phyloP scores from a whole-genome alignment of 192 early-diverging fungal genomes.

The Coemansia sp. region DNA sequence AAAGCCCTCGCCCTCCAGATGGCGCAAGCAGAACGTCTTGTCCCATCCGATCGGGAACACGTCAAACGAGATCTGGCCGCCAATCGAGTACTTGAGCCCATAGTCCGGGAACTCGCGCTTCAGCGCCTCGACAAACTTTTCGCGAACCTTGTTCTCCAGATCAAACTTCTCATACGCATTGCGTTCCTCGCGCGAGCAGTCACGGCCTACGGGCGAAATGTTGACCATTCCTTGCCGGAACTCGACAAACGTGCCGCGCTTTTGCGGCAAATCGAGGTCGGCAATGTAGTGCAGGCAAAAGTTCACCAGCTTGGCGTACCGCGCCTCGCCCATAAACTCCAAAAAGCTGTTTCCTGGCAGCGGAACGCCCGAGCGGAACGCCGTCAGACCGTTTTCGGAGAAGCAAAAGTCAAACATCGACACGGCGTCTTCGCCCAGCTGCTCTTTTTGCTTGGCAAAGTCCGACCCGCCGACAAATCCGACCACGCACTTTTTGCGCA shows the following conservation, averaged over 20 bases:
- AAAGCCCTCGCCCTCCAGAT: slow-evolving; percentile 84
- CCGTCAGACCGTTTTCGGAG: slow-evolving; percentile 96
- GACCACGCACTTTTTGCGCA: slow-evolving; percentile 87
- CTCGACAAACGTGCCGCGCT: slow-evolving; percentile 97
- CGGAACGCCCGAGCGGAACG: slow-evolving; percentile 75
- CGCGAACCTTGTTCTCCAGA: slow-evolving; percentile 78
- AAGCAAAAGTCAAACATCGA: slow-evolving; percentile 93
- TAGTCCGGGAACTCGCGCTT: slow-evolving; percentile 82
- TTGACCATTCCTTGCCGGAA: slow-evolving; percentile 99
- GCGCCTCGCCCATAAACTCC: slow-evolving; percentile 85
- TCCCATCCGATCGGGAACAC: slow-evolving; percentile 99
- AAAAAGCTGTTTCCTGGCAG: slow-evolving; percentile 79
- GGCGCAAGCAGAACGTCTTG: slow-evolving; percentile 96
- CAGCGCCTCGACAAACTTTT: slow-evolving; percentile 81
- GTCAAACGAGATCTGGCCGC: slow-evolving; percentile 99
- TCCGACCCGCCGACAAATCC: slow-evolving; percentile 98
- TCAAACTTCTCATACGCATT: slow-evolving; percentile 92
- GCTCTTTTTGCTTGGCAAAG: slow-evolving; percentile 91
- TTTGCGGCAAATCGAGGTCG: slow-evolving; percentile 89
- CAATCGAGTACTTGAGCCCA: slow-evolving; percentile 92
- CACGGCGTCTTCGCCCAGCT: slow-evolving; percentile 74
- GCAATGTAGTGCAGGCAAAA: slow-evolving; percentile 94
- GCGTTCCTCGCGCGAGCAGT: slow-evolving; percentile 87
- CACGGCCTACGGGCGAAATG: slow-evolving; percentile 94
- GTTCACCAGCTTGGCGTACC: slow-evolving; percentile 88